Percentiles rank a stretch among this genome's conserved stretches.
Conservation (phyloP, 2,329 filamentous ascomycete genomes). For the Lachnellula occidentalis region DNA sequence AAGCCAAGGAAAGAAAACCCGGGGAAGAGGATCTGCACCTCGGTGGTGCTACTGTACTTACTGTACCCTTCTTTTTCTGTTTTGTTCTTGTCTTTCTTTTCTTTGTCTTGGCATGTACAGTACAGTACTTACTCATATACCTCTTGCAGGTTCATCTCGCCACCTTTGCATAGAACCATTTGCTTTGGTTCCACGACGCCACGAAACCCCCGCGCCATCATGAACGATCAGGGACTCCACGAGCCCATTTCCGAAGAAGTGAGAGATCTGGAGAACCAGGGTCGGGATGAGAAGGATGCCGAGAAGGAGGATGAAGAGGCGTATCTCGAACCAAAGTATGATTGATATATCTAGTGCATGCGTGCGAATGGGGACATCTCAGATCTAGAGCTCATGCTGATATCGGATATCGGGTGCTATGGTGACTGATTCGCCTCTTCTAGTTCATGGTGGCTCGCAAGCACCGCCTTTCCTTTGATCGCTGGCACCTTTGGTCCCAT, state of each 20-base stretch:
- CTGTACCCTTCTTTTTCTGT: not conserved
- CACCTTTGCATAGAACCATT: not conserved
- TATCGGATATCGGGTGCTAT: not conserved
- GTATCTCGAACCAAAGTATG: constrained; percentile 25
- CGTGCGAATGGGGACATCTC: too few relatives aligned
- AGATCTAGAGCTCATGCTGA: not conserved
- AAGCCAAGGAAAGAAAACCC: not conserved
- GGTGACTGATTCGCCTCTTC: not conserved
- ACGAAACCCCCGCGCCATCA: constrained; percentile 5
- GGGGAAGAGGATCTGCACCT: not conserved
- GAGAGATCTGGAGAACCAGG: constrained; percentile 25
- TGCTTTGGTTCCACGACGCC: not conserved
- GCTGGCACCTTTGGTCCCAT: constrained; percentile 81
- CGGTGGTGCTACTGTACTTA: too few relatives aligned
- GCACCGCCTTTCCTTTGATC: constrained; percentile 66
- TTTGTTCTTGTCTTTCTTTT: too few relatives aligned
- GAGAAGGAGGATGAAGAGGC: constrained; percentile 25
- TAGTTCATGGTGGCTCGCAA: constrained; percentile 54
- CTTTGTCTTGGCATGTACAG: not conserved
- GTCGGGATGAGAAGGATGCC: constrained; percentile 18
- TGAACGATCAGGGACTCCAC: constrained; percentile 30
- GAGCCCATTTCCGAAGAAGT: constrained; percentile 25
- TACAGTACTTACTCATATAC: too few relatives aligned
- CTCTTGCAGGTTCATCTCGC: not conserved
- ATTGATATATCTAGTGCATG: not conserved